Evolutionary conservation across 129 eudicot genomes (phyloP).

Genomic region (Artemisia annua): DNA sequence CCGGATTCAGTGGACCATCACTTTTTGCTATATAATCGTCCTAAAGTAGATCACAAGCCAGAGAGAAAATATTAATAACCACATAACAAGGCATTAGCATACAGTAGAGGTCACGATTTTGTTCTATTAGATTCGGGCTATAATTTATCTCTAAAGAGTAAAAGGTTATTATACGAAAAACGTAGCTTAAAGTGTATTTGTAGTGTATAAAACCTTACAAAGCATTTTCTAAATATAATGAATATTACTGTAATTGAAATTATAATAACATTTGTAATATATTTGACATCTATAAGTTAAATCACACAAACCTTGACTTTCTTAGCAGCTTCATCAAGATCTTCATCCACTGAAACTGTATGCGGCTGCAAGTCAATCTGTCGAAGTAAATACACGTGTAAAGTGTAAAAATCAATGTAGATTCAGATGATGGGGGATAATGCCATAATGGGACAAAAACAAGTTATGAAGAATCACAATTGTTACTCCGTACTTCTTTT

Average conservation of each 20-base stretch:
- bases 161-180: too few species aligned
- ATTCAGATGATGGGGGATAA: too few species aligned
- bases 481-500: slow-evolving; percentile 37
- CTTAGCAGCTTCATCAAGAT: slow-evolving; percentile 76
- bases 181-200: too few species aligned
- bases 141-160: too few species aligned
- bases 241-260: too few species aligned
- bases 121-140: too few species aligned
- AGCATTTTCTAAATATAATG: too few species aligned
- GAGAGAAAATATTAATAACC: not conserved
- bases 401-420: not conserved
- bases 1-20: slow-evolving; percentile 57
- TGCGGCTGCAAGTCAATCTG: slow-evolving; percentile 76
- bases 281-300: too few species aligned
- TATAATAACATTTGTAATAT: too few species aligned
- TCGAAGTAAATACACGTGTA: not conserved
- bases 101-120: not conserved
- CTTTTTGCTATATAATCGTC: slow-evolving; percentile 57
- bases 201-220: too few species aligned
- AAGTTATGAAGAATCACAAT: too few species aligned
- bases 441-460: too few species aligned
- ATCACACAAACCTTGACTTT: slow-evolving; percentile 66
- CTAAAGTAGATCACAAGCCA: slow-evolving; percentile 30
- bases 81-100: not conserved
- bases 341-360: slow-evolving; percentile 65